Base-by-base conservation (phyloP, 2,329 filamentous ascomycete genomes). In the Venturiaceae sp. region DNA sequence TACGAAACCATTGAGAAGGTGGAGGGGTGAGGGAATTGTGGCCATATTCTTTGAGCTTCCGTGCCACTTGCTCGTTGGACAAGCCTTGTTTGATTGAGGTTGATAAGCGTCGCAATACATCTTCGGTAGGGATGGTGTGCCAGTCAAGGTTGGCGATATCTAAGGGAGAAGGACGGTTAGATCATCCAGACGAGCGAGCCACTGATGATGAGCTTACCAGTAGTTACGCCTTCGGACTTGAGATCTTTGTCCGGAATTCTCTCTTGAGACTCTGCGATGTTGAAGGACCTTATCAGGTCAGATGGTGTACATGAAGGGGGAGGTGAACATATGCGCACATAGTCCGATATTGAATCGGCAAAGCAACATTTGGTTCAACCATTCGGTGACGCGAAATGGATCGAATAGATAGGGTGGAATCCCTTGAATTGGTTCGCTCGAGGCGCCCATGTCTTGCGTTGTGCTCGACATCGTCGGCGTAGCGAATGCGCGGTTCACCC, bases 21-120 rank as follows among this genome's bases (percentile, higher is more conserved):
- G 86, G 83, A 3, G 83, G 79, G 3, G 85, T 83, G 4, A 84
- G 84, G 7, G 80, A 78, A 66, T 92, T 92, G 60, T 73, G 80
- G 36, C 87, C 87, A 70, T 86, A 81, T 65, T 86, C 76, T 46
- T 74, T 74, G 6, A 81, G 67, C 37, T 82, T 79, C 26, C 79
- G 75, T 39, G 76, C 72, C 53, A 79, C 78, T 65, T 86, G 81
- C 11, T 84, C 78, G 5, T 69, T 65, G 0, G 84, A 85, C 1
- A 91, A 77, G 55, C 87, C 87, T 56, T 79, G 72, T 1, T 69
- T 70, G 14, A 76, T 67, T 14, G 83, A 84, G 5, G 80, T 82
- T 1, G 77, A 77, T 34, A 88, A 77, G 28, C 84, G 80, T 30
- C 76, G 75, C 60, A 80, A 76, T n/a, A 88, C 73, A 59, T 87